These are phyloP conservation scores for Malassezia yamatoensis DNA, from an alignment of 1,284 basidiomycete species.

Conservation along the genomic window DNA sequence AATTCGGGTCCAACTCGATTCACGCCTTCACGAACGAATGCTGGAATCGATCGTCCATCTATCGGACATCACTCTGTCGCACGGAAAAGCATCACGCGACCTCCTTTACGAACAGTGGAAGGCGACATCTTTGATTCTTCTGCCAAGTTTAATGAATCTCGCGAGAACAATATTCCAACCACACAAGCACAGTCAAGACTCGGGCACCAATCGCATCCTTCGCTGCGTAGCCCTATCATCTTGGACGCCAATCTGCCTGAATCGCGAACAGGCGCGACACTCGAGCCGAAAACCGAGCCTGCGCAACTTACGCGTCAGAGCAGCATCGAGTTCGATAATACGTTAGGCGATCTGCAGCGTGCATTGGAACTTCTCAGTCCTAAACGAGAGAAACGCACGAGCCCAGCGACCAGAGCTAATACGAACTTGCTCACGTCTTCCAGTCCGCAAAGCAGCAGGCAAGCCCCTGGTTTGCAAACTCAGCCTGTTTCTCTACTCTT, in stretches of 20 bases:
- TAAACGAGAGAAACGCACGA: not conserved
- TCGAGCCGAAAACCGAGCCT: not conserved
- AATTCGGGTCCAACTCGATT: not conserved
- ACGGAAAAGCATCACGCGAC: not conserved
- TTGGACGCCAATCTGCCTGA: conserved; percentile 6
- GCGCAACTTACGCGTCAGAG: conserved; percentile 9
- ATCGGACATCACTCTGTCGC: conserved; percentile 1
- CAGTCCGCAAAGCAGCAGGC: too few species aligned
- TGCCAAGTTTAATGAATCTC: not conserved
- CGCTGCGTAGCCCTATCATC: conserved; percentile 15
- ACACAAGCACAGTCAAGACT: not conserved
- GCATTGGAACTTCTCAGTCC: conserved; percentile 16
- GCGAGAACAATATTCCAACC: not conserved
- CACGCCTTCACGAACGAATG: not conserved
- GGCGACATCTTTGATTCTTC: conserved; percentile 1
- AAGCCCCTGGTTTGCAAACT: too few species aligned
- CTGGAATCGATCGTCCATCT: not conserved
- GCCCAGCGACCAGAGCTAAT: not conserved
- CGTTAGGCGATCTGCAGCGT: conserved; percentile 18
- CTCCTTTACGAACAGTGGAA: not conserved
- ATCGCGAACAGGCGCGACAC: not conserved
- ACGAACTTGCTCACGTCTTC: too few species aligned
- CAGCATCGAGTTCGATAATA: conserved; percentile 16
- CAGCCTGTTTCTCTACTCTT: too few species aligned
- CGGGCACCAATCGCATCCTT: not conserved